Base-by-base conservation (phyloP, 2,329 filamentous ascomycete genomes). In the Mollisia scopiformis region DNA sequence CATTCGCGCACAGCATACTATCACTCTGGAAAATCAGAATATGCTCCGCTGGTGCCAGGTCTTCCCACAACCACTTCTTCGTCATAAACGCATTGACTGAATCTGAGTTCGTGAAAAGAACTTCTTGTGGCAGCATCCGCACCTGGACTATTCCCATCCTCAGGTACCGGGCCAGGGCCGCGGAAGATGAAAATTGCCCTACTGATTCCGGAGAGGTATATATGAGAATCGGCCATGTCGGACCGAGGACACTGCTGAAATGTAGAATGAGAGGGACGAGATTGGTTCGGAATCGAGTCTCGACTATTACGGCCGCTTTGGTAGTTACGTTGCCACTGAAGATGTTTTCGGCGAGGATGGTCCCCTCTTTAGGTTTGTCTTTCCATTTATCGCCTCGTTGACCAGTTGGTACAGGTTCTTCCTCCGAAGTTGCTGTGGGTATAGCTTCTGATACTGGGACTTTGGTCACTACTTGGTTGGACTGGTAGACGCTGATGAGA, bases 201-300 rank as follows among this genome's bases (percentile, higher is more conserved):
- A 68, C 57, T 0, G 63, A 59, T 56, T 69, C 67, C n/a, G 71
- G 64, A 1, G 74, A 71, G 6, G 79, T 80, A 63, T 77, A 78
- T 43, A 80, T 74, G 23, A 80, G 70, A 39, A 81, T 74, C 4
- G 78, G 78, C 78, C 79, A 81, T 10, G 65, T 63, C 10, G 78
- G 77, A 1, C 78, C 79, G 4, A 81, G 75, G 11, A 78, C 73
- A 43, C 68, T 69, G 39, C 71, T 66, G 62, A 76, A 78, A 58
- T 78, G 76, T 14, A 78, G 66, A 39, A 78, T 71, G n/a, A 77
- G 64, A 8, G 76, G 75, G 30, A 78, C 64, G 13, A 78, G 68
- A 27, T 72, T 73, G 13, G 68, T 57, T 11, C 74, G 66, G 19
- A 73, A 74, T 53, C 69, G 64, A n/a, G 73, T 73, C 59, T 77